Base-by-base conservation (phyloP, 2,329 filamentous ascomycete species). In the Botrytis deweyae region DNA sequence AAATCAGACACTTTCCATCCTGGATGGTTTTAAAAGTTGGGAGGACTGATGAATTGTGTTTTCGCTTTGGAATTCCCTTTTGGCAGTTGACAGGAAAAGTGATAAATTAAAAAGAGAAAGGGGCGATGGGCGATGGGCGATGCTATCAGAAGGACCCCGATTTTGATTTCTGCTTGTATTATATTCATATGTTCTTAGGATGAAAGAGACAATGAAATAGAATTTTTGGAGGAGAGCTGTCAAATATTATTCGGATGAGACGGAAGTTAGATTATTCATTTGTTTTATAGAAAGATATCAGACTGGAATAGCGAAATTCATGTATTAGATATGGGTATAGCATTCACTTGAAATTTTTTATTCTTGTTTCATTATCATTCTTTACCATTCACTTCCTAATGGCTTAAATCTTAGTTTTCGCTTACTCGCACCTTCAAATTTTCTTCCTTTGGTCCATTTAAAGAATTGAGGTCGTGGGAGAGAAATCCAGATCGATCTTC, bases 1-100 rank as follows among this genome's bases (percentile, higher is more conserved):
- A 25, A 63, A 42, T 8, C 73, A 73, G 59, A 74, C 58, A 42
- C 46, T 74, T 66, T 58, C 49, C 9, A 52, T 70, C 22, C 49
- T 73, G 55, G 70, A 65, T 64, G 42, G 58, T 40, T 25, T 73
- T 14, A 22, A 63, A 22, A 68, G 55, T 55, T 58, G 46, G 61
- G 62, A 52, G 33, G 29, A 44, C 18, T 67, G 62, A 49, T 71
- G 59, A 22, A 22, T 52, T n/a, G 22, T 44, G 7, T 46, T 44
- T 8, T 25, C 25, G 46, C 42, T 44, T 14, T 58, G 62, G 5
- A n/a, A 22, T 36, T 33, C 16, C 22, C 16, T 49, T 64, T 22
- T 64, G 18, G 36, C 38, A 52, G 16, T 29, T 22, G 46, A 18
- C 7, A 52, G 38, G 52, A 9, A 36, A 58, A 38, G 22, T 8